Percentiles rank a stretch among this genome's conserved stretches.
phyloP scores from a whole-genome alignment of 192 early-diverging fungal species.

The Coemansia sp. region DNA sequence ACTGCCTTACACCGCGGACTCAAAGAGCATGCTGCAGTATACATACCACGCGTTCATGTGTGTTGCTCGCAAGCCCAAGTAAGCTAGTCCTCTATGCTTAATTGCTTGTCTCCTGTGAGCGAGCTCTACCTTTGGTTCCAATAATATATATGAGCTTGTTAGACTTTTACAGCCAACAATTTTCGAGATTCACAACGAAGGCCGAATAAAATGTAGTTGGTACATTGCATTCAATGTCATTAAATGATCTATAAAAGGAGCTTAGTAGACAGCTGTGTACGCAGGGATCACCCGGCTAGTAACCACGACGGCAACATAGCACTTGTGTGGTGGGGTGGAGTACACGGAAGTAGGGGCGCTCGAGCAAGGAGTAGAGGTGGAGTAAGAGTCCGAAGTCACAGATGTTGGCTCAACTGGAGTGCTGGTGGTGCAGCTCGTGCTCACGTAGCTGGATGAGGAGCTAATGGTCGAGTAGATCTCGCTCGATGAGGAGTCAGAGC shows the following conservation, averaged over 20 bases:
- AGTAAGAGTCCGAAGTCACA: neutral
- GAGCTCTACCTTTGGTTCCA: neutral
- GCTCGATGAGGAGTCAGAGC: neutral
- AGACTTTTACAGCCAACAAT: neutral
- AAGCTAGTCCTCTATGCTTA: neutral
- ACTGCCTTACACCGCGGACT: conserved; percentile 78
- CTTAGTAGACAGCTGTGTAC: neutral
- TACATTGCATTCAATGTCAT: neutral
- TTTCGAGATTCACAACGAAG: neutral
- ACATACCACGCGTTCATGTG: conserved; percentile 66
- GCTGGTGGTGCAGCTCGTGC: neutral
- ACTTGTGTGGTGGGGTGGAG: conserved; percentile 1
- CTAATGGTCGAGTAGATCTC: neutral
- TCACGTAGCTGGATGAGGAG: neutral
- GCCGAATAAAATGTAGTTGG: neutral
- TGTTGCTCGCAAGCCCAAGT: conserved; percentile 47
- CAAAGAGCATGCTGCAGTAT: conserved; percentile 82
- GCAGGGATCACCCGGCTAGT: neutral
- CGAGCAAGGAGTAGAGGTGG: neutral
- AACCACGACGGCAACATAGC: neutral
- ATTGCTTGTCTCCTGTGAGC: neutral
- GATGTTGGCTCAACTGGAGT: neutral
- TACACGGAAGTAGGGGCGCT: neutral
- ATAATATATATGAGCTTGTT: neutral
- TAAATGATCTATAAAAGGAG: neutral